Base-by-base conservation (phyloP, 352 stramenopile species). In the Globisporangium paroecandrum region DNA sequence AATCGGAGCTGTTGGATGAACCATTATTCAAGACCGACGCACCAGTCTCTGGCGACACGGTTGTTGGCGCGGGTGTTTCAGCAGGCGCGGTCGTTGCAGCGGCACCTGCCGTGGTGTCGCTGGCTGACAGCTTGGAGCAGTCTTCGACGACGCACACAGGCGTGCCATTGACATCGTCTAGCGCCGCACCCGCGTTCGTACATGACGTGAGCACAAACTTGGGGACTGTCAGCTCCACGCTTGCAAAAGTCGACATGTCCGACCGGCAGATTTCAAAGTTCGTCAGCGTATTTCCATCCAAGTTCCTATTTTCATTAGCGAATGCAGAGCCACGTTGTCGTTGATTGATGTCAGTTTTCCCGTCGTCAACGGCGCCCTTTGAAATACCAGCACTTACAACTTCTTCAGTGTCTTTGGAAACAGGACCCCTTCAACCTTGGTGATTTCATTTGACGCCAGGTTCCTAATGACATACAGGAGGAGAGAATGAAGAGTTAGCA, bases 401-500 rank as follows among this genome's bases (percentile, higher is more conserved):
- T 68, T 82, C 32, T 72, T 70, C 24, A 88, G 77, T 4, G 77
- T 85, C 25, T 78, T 82, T 7, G 84, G 78, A 32, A 92, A 85
- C 3, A 73, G 74, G 34, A 89, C 67, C 36, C 75, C 74, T 10
- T 64, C 66, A 51, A 92, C 71, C n/a, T 72, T 58, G 34, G 81
- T 80, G 65, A 89, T 85, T 1, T 65, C 70, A 34, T 89, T 92
- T 15, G 71, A 78, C 10, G 78, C 77, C 41, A 92, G 79, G 61
- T 87, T 90, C 22, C 83, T 92, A 60, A 7, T 36, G 22, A 20
- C 43, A 4, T 20, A 51, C 5, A 51, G 3, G 18, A 22, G 43
- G 43, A 51, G 43, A 51, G 7, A 22, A 51, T n/a, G 18, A n/a
- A n/a, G 41, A 18, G 53, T 58, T 15, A 58, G 53, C 18, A 25